Evolutionary conservation across 345 rosid species (phyloP), one percentile per base, ranked within the genome.

Genomic region (Arabis alpina): DNA sequence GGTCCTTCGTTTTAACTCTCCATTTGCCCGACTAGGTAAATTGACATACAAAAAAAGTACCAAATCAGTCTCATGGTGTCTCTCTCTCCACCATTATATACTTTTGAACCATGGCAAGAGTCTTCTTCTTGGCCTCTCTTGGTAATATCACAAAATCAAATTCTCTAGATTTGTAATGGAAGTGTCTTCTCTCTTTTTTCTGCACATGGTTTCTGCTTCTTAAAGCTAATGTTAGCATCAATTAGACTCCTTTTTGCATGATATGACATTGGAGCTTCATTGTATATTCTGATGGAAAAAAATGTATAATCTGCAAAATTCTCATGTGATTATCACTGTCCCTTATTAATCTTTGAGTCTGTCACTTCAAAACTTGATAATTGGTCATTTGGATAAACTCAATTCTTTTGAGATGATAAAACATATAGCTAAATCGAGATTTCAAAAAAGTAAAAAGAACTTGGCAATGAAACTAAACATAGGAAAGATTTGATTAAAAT

Each of bases 1-100:
- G 91, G 94, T 61, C 80, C 96, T 67, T 86, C 89, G 7, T 87
- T 88, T 74, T 91, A 81, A 81, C 66, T 14, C 19, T 77, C 54
- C 68, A 61, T 81, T 85, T 79, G 34, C 4, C 28, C 15, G 5
- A 23, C 25, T 42, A 47, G 51, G 52, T 65, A 61, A 53, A 27
- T 59, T 24, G n/a, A 24, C 19, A 15, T 56, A n/a, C 36, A 30
- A 44, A 59, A 16, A 24, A 54, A n/a, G n/a, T n/a, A n/a, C n/a
- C n/a, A n/a, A 47, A 28, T 67, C 27, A 64, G 61, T 67, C 62
- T 44, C 44, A 45, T 50, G 45, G 49, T 66, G 39, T 62, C 41
- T 58, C 40, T 69, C 51, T 48, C 76, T 51, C 54, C 54, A 45
- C 77, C 75, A 12, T 58, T 66, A 48, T 67, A 61, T 67, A 45